Base-by-base conservation (phyloP, 1,284 basidiomycete genomes). In the Meripilus lineatus region DNA sequence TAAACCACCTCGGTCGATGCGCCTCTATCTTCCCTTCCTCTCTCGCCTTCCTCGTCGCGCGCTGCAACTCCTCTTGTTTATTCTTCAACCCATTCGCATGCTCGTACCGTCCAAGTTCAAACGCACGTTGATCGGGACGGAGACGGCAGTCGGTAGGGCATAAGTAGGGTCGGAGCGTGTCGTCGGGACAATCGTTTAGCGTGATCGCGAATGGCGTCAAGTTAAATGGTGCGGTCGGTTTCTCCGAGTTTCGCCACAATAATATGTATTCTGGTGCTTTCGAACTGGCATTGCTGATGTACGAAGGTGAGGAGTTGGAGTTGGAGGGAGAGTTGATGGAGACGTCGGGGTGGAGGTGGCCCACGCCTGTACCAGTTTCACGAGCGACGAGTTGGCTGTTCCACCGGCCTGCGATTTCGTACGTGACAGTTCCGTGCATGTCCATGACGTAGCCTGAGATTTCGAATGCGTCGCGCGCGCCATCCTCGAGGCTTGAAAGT, bases 401-500 rank as follows among this genome's bases (percentile, higher is more conserved):
- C 95, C 95, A 99, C 8, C 93, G 78, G 7, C 95, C 95, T 0
- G 94, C 93, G 52, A 98, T 93, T 50, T 97, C 93, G 70, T 94
- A 93, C 0, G 71, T 77, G 32, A 83, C 69, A 23, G 76, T 70
- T 10, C 89, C 93, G 0, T 69, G 57, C 1, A 75, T 64, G 57
- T 91, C 84, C 48, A 76, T 67, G 23, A 97, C 93, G 33, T 79
- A 77, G 3, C 95, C 95, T 14, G 86, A 86, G 58, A 98, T 93
- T 66, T 98, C 94, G 56, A 77, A 93, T 0, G 93, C 91, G 52
- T 94, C 89, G 57, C 82, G 88, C 92, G 48, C 93, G 72, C 94
- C 95, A 98, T 5, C 92, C 91, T 48, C 94, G 77, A 1, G 94
- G 94, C 68, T 97, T 97, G 75, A 99, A 98, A 1, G 92, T 94